These are phyloP conservation scores for Boletus vermiculosoides DNA, from an alignment of 768 basidiomycete species.

Conservation along the genomic window DNA sequence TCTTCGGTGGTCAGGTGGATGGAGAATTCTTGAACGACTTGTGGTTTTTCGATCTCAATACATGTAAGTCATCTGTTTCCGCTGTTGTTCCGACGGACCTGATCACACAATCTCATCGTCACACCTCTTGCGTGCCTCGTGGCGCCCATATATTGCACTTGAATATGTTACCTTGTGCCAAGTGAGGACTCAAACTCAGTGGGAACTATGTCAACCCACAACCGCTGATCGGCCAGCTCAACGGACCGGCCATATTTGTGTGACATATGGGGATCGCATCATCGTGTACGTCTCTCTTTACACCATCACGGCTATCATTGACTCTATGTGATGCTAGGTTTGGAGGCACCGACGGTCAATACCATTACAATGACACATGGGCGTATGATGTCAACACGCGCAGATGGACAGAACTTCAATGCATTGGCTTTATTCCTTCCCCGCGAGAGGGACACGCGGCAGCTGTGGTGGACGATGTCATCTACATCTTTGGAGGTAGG, in stretches of 20 bases:
- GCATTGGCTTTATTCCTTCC: constrained; percentile 95
- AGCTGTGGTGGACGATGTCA: constrained; percentile 93
- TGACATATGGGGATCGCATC: constrained; percentile 79
- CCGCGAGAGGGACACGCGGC: constrained; percentile 97
- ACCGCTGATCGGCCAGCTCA: constrained; percentile 67
- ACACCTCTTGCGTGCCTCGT: neutral
- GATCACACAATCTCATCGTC: neutral
- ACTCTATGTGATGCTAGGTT: constrained; percentile 54
- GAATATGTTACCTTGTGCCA: constrained; percentile 8
- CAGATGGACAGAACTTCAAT: constrained; percentile 88
- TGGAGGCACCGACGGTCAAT: constrained; percentile 97
- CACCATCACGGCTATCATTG: constrained; percentile 17
- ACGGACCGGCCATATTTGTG: constrained; percentile 89
- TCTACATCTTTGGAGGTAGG: constrained; percentile 96
- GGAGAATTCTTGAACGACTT: constrained; percentile 93
- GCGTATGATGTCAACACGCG: constrained; percentile 78
- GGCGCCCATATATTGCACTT: constrained; percentile 1
- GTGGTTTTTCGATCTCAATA: constrained; percentile 95
- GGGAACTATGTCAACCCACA: constrained; percentile 75
- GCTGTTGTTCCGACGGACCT: neutral
- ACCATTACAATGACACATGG: constrained; percentile 99
- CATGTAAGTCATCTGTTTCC: constrained; percentile 54
- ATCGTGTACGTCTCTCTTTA: constrained; percentile 61
- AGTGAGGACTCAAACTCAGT: constrained; percentile 79
- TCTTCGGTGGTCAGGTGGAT: constrained; percentile 96